phyloP scores from a whole-genome alignment of 1,284 basidiomycete genomes.

The Boletus subluridellus region DNA sequence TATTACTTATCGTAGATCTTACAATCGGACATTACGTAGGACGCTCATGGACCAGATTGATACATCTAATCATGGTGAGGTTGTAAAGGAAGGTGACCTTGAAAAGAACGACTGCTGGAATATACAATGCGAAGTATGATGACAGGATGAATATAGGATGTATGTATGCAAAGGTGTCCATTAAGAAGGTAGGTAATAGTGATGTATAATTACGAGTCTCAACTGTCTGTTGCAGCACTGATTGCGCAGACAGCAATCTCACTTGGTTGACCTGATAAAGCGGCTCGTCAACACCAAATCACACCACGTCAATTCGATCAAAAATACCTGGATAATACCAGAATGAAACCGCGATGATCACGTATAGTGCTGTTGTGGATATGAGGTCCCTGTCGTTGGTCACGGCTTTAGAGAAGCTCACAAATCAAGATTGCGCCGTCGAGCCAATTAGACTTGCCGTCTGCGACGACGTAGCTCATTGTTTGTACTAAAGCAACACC shows the following conservation, averaged over 20 bases:
- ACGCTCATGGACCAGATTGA: slow-evolving; percentile 8
- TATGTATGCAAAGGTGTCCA: background rate
- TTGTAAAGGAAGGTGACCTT: slow-evolving; percentile 8
- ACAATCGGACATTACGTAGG: background rate
- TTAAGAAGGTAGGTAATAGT: slow-evolving; percentile 5
- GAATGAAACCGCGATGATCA: slow-evolving; percentile 40
- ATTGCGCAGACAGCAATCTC: slow-evolving; percentile 17
- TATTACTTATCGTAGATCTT: slow-evolving; percentile 40
- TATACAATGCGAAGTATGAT: slow-evolving; percentile 14
- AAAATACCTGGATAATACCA: slow-evolving; percentile 42
- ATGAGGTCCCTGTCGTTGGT: background rate
- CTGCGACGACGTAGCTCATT: slow-evolving; percentile 77
- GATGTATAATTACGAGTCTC: background rate
- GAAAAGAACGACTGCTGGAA: slow-evolving; percentile 14
- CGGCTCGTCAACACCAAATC: slow-evolving; percentile 3
- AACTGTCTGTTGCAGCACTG: slow-evolving; percentile 4
- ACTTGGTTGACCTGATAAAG: slow-evolving; percentile 26
- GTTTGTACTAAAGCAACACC: slow-evolving; percentile 51
- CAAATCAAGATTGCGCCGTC: slow-evolving; percentile 74
- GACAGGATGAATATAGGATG: slow-evolving; percentile 5
- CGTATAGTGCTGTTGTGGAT: slow-evolving; percentile 32
- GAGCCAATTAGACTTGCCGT: slow-evolving; percentile 84
- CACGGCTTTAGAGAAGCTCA: slow-evolving; percentile 31
- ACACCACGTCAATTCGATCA: background rate
- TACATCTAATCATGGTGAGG: slow-evolving; percentile 1